A percentile compares a stretch with the other conserved stretches of the same genome.
Evolutionary conservation across 1,139 yeast genomes (phyloP).

Genomic region (Keqinozyma sinolaborantium): DNA sequence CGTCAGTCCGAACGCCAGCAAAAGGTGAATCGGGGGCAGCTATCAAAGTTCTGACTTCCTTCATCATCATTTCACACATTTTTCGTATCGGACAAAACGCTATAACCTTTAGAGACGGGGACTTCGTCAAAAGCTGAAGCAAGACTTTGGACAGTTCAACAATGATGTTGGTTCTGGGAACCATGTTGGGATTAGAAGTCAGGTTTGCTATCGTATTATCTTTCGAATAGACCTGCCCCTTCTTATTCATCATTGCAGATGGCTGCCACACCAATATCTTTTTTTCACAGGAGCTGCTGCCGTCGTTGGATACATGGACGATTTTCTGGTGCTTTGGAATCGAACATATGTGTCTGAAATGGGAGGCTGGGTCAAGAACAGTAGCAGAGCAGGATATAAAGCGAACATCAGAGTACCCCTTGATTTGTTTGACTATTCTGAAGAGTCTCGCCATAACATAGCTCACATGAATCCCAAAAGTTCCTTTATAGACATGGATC

Average conservation of each 20-base stretch:
- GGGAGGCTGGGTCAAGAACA: slow-evolving; percentile 63
- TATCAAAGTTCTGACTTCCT: slow-evolving; percentile 62
- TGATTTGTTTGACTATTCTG: slow-evolving; percentile 13
- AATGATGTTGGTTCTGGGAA: slow-evolving; percentile 64
- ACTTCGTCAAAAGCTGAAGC: slow-evolving; percentile 56
- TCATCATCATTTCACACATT: slow-evolving; percentile 84
- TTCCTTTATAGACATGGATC: slow-evolving; percentile 82
- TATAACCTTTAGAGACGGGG: slow-evolving; percentile 60
- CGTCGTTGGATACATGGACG: slow-evolving; percentile 65
- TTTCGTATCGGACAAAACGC: slow-evolving; percentile 87
- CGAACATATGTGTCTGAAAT: slow-evolving; percentile 74
- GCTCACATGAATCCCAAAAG: slow-evolving; percentile 91
- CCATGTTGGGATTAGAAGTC: slow-evolving; percentile 16
- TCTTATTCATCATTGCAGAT: slow-evolving; percentile 56
- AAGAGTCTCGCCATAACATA: slow-evolving; percentile 71
- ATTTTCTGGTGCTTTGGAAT: slow-evolving; percentile 41
- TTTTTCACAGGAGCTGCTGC: slow-evolving; percentile 82
- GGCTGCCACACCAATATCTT: slow-evolving; percentile 83
- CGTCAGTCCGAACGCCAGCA: slow-evolving; percentile 44
- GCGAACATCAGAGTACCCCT: slow-evolving; percentile 26
- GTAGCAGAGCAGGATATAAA: slow-evolving; percentile 96
- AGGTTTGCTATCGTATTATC: slow-evolving; percentile 6
- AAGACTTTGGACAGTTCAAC: slow-evolving; percentile 73
- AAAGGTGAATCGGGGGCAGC: slow-evolving; percentile 18
- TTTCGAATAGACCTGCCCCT: slow-evolving; percentile 38